phyloP scores from a whole-genome alignment of 108 stramenopile species.

The Nannochloropsis gaditana region DNA sequence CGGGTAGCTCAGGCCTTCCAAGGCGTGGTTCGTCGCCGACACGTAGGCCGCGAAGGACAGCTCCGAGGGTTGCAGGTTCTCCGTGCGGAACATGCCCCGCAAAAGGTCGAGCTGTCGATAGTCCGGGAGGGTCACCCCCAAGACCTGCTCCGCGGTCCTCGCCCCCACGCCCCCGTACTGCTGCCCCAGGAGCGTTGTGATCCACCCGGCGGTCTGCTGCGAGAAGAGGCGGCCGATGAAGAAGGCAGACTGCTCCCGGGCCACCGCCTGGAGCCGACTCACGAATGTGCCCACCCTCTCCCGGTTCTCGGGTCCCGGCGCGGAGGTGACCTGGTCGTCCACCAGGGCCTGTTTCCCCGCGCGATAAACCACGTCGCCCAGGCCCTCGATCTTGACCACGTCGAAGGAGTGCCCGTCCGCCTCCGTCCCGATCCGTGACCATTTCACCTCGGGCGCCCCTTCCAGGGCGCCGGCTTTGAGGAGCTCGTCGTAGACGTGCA shows the following conservation, averaged over 20 bases:
- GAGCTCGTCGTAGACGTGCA: neutral
- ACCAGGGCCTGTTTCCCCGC: slow-evolving; percentile 5
- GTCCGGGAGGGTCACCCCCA: neutral
- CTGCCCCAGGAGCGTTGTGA: neutral
- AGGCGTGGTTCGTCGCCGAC: neutral
- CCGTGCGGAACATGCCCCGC: neutral
- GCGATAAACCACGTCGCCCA: slow-evolving; percentile 6
- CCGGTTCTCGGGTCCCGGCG: neutral
- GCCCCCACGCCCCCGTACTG: neutral
- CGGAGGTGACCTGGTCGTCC: neutral
- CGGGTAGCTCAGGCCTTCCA: neutral
- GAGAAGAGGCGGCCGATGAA: neutral
- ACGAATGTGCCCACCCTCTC: neutral
- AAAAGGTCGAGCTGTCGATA: neutral
- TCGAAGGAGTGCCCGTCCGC: neutral
- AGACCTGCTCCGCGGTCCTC: neutral
- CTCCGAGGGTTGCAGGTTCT: neutral
- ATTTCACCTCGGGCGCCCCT: neutral
- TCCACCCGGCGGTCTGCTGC: neutral
- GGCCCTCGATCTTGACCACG: neutral
- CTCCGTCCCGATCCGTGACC: neutral
- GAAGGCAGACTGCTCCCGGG: neutral
- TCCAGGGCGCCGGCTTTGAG: neutral
- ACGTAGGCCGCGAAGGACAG: neutral
- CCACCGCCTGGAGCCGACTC: neutral